Percentiles rank a stretch among this genome's conserved stretches.
Evolutionary conservation across 805 yeast species (phyloP).

Genomic region (Candida saitoana): DNA sequence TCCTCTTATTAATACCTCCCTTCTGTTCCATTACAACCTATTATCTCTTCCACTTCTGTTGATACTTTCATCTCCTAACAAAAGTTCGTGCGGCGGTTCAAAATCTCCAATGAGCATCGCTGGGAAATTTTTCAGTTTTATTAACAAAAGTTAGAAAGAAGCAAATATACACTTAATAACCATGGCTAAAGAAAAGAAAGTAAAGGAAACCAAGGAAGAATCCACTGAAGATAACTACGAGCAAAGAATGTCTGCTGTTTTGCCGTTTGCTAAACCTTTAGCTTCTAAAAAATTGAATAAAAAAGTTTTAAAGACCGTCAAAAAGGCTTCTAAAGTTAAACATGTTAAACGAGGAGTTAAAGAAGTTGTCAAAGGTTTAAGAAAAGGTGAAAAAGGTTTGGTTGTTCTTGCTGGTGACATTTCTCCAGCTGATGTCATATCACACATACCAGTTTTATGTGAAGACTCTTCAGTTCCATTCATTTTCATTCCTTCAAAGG

Average conservation of each 20-base stretch:
- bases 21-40: not conserved
- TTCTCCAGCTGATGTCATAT: slow-evolving; percentile 94
- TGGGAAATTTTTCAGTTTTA: not conserved
- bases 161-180: slow-evolving; percentile 36
- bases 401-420: slow-evolving; percentile 97
- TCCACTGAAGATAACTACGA: slow-evolving; percentile 80
- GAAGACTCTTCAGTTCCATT: slow-evolving; percentile 91
- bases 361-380: slow-evolving; percentile 95
- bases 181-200: slow-evolving; percentile 40
- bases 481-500: slow-evolving; percentile 93
- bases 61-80: no score
- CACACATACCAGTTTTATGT: slow-evolving; percentile 95
- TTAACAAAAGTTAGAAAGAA: slow-evolving; percentile 31
- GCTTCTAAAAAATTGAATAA: slow-evolving; percentile 95
- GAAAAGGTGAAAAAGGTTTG: slow-evolving; percentile 97
- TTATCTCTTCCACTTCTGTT: not conserved
- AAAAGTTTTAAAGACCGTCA: slow-evolving; percentile 90
- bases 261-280: slow-evolving; percentile 90
- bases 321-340: slow-evolving; percentile 96
- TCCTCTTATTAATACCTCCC: not conserved
- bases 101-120: slow-evolving; percentile 1
- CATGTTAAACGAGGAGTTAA: slow-evolving; percentile 98
- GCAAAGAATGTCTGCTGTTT: slow-evolving; percentile 79
- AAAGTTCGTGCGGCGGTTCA: not conserved
- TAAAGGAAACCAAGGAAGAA: slow-evolving; percentile 40